Evolutionary conservation across 176 grass and related monocot species (phyloP), one percentile per base, ranked within the genome.

Genomic region (Hsuehochloa calcarea): DNA sequence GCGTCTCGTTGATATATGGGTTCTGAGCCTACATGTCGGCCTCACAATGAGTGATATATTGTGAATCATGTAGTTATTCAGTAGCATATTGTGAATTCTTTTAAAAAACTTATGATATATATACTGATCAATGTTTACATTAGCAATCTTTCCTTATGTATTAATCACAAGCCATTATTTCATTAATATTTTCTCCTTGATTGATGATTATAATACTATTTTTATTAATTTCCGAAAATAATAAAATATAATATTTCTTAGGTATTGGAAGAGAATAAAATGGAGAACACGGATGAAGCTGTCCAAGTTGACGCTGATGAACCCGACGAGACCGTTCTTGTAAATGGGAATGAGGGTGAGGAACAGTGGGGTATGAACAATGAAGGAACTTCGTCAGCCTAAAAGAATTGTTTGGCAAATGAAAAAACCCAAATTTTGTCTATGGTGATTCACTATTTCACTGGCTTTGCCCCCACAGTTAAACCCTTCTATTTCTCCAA

Each of bases 291-390:
- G 15, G 91, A 98, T 65, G 93, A 99, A 89, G 90, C 74, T 35
- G 79, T 88, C 60, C 84, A 92, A 91, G 87, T 87, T 80, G 95
- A 91, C 65, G 83, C 82, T 34, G 86, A 91, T 62, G 91, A 92
- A 47, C 84, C 88, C 63, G 90, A 99, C 75, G 92, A 83, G 56
- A 84, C 81, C 1, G 82, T 86, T 79, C 86, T 94, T 88, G 88
- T 94, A 91, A 95, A 98, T 89, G 96, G 96, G 80, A 90, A 92
- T 79, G 91, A 98, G 71, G 86, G 84, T 88, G 96, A 98, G 91
- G 89, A 98, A 90, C 88, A 94, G 86, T 89, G 75, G 84, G 88
- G 86, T 92, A 94, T 19, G 74, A 89, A 92, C 78, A 94, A 87
- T 91, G 89, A 90, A 79, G 88, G 67, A 90, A 82, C 79, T 72